Evolutionary conservation across 2,329 filamentous ascomycete species (phyloP).

Genomic region (Aspergillus tamarii): DNA sequence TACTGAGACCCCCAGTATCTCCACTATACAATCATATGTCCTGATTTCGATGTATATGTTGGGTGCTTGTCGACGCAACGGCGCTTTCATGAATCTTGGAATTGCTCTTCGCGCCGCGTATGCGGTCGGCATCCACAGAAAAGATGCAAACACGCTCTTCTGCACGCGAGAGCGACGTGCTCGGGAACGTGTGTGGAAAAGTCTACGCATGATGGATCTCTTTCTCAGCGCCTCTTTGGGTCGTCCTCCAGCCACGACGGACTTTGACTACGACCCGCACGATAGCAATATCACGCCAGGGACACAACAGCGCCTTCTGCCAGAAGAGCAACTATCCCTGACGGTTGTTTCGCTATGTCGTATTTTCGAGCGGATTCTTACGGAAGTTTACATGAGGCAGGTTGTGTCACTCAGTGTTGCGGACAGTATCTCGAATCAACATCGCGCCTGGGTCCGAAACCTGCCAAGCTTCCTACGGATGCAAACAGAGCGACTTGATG

Average conservation of each 20-base stretch:
- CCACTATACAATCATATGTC: slow-evolving; percentile 56
- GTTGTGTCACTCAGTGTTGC: slow-evolving; percentile 47
- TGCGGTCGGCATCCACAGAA: slow-evolving; percentile 56
- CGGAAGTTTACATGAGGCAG: slow-evolving; percentile 48
- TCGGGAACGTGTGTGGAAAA: slow-evolving; percentile 57
- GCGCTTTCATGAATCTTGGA: slow-evolving; percentile 56
- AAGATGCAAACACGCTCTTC: slow-evolving; percentile 56
- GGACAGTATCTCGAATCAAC: slow-evolving; percentile 47
- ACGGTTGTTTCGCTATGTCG: slow-evolving; percentile 51
- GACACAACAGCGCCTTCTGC: slow-evolving; percentile 22
- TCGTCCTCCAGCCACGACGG: slow-evolving; percentile 57
- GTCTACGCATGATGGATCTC: slow-evolving; percentile 55
- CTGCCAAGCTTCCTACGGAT: slow-evolving; percentile 51
- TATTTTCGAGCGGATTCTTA: slow-evolving; percentile 47
- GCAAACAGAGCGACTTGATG: slow-evolving; percentile 49
- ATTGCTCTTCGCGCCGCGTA: slow-evolving; percentile 57
- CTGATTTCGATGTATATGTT: slow-evolving; percentile 58
- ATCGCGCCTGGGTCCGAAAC: slow-evolving; percentile 46
- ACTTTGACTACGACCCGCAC: slow-evolving; percentile 49
- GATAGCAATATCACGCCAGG: slow-evolving; percentile 37
- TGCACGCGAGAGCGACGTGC: slow-evolving; percentile 45
- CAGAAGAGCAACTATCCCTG: slow-evolving; percentile 49
- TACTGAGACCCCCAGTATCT: slow-evolving; percentile 53
- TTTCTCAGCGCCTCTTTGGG: slow-evolving; percentile 56
- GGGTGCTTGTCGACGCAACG: slow-evolving; percentile 55